Conservation (phyloP, 306 rosid species). For the Vigna unguiculata region DNA sequence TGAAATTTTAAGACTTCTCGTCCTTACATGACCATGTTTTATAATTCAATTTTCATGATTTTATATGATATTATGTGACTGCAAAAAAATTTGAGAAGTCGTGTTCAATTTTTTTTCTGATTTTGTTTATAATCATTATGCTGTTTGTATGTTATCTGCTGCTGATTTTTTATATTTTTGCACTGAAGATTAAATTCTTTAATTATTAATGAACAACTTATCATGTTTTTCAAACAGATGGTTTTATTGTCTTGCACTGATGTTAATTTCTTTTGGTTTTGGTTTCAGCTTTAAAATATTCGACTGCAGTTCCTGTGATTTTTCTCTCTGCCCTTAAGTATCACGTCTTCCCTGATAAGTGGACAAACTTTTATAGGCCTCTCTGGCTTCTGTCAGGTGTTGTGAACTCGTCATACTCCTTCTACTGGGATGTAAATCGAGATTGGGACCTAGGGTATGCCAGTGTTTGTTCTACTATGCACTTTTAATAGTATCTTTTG, state of each 20-base stretch:
- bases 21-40: not conserved
- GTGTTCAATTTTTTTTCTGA: slow-evolving; percentile 13
- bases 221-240: slow-evolving; percentile 21
- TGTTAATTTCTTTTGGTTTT: slow-evolving; percentile 52
- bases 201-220: not conserved
- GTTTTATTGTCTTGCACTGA: slow-evolving; percentile 20
- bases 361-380: slow-evolving; percentile 94
- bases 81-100: not conserved
- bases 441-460: slow-evolving; percentile 98
- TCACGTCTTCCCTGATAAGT: slow-evolving; percentile 79
- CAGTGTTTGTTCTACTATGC: slow-evolving; percentile 35
- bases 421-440: slow-evolving; percentile 97
- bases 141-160: slow-evolving; percentile 12
- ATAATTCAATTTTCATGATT: not conserved
- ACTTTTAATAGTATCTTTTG: slow-evolving; percentile 32
- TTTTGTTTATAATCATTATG: not conserved
- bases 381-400: slow-evolving; percentile 97
- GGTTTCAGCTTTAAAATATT: slow-evolving; percentile 93
- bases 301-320: slow-evolving; percentile 95
- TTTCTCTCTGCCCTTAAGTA: slow-evolving; percentile 95
- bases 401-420: slow-evolving; percentile 88
- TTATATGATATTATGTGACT: not conserved
- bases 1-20: slow-evolving; percentile 12
- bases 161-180: slow-evolving; percentile 1
- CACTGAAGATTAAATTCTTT: not conserved